These are phyloP conservation scores for Rossbeevera mucosa DNA, from an alignment of 768 basidiomycete genomes.

Conservation along the genomic window DNA sequence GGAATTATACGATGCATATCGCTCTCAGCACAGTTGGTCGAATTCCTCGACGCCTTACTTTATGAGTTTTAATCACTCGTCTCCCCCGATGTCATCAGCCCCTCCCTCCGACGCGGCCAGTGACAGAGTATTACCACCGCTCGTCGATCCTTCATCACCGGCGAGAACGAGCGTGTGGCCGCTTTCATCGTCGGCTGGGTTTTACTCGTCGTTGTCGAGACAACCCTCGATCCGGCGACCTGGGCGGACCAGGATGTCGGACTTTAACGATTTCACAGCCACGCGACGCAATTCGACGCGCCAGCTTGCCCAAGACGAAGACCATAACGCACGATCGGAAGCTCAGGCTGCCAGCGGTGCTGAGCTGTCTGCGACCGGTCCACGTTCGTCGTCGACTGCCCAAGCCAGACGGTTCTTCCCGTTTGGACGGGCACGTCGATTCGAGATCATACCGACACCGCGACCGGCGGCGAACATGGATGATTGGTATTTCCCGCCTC, in stretches of 20 bases:
- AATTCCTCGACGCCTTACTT: constrained; percentile 24
- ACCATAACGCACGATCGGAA: constrained; percentile 12
- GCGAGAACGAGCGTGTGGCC: constrained; percentile 21
- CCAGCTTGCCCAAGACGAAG: constrained; percentile 29
- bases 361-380: constrained; percentile 7
- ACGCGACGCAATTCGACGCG: constrained; percentile 54
- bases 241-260: constrained; percentile 48
- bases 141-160: constrained; percentile 25
- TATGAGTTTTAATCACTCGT: constrained; percentile 18
- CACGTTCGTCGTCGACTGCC: constrained; percentile 13
- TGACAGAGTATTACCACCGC: constrained; percentile 28
- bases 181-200: constrained; percentile 20
- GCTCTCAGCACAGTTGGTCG: constrained; percentile 33
- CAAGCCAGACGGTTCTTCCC: constrained; percentile 55
- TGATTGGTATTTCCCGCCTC: constrained; percentile 32
- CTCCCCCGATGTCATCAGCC: constrained; percentile 25
- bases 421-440: constrained; percentile 43
- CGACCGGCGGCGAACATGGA: constrained; percentile 28
- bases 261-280: constrained; percentile 70
- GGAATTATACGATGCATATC: constrained; percentile 64
- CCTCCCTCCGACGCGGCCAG: constrained; percentile 22
- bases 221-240: constrained; percentile 62
- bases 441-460: constrained; percentile 34
- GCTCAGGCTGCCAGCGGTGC: background rate
- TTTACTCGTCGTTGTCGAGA: constrained; percentile 40